A percentile compares a stretch with the other conserved stretches of the same genome.
phyloP scores from a whole-genome alignment of 306 rosid species.

The Canavalia gladiata region DNA sequence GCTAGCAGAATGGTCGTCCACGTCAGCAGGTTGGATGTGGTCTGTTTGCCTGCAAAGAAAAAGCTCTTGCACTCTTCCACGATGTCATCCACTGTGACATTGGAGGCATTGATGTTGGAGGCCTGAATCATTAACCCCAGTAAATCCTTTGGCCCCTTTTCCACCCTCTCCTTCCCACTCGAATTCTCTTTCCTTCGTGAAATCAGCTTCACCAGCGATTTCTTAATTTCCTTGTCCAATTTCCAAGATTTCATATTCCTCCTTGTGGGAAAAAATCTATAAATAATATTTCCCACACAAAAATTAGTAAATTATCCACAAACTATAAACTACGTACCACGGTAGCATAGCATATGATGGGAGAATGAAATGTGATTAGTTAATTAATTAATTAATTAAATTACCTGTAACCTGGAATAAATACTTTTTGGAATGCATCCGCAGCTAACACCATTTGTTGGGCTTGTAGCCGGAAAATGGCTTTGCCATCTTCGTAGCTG shows the following conservation, averaged over 20 bases:
- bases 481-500: slow-evolving; percentile 94
- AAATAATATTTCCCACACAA: no score
- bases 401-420: slow-evolving; percentile 96
- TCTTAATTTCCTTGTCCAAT: slow-evolving; percentile 75
- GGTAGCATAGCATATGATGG: slow-evolving; percentile 14
- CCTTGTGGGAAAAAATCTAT: slow-evolving; percentile 82
- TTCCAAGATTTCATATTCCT: slow-evolving; percentile 83
- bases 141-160: slow-evolving; percentile 71
- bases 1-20: slow-evolving; percentile 96
- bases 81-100: slow-evolving; percentile 80
- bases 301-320: not conserved
- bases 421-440: slow-evolving; percentile 85
- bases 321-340: not conserved
- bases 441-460: slow-evolving; percentile 89
- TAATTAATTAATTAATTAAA: not conserved
- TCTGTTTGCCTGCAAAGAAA: slow-evolving; percentile 98
- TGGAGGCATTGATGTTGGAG: slow-evolving; percentile 47
- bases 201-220: slow-evolving; percentile 68
- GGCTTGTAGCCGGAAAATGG: slow-evolving; percentile 76
- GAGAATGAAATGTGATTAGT: not conserved
- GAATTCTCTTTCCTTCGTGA: slow-evolving; percentile 52
- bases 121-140: slow-evolving; percentile 88
- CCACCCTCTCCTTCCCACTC: not conserved
- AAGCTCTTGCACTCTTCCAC: slow-evolving; percentile 98
- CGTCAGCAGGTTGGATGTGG: slow-evolving; percentile 98